Evolutionary conservation across 257 asterid genomes (phyloP), one percentile per base, ranked within the genome.

Genomic region (Cordia subcordata): DNA sequence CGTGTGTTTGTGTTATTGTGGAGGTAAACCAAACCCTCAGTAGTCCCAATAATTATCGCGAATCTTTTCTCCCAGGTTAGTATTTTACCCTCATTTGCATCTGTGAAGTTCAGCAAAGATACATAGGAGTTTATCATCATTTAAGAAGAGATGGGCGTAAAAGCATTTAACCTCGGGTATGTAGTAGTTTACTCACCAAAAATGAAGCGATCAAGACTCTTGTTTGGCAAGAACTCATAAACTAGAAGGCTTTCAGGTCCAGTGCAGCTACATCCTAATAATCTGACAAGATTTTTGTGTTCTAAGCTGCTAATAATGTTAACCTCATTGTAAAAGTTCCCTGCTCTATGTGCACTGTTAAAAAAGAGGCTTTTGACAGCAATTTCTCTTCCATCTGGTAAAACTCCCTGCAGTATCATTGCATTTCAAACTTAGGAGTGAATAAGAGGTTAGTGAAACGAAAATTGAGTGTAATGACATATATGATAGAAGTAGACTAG

Each of bases 11-110:
- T 71, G 54, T 75, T 77, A 53, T 84, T 90, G 14, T 87, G 94
- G 57, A 87, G 86, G 74, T 70, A 84, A 17, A 81, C 79, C 72
- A 87, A 70, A 13, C 95, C 95, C 75, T 84, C 83, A 10, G 95
- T 86, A 37, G 82, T 82, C 13, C 95, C 94, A 55, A 76, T 54
- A 57, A 84, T 21, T 61, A 87, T 76, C 23, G 68, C 80, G 67
- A 56, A 69, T 51, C 94, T 71, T 49, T 79, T 72, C 53, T 64
- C 75, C 95, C 90, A 87, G 18, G 61, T 65, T 45, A 83, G 67
- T 13, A 22, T 11, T 42, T 42, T 42, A 42, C 15, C 47, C 15
- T 42, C 10, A 1, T 42, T 42, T 2, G 47, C 4, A 42, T 42
- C 47, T 42, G 47, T 42, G 2, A 10, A 10, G 47, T 27, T 27